phyloP scores from a whole-genome alignment of 1,284 basidiomycete species.

The Vanrija humicola region DNA sequence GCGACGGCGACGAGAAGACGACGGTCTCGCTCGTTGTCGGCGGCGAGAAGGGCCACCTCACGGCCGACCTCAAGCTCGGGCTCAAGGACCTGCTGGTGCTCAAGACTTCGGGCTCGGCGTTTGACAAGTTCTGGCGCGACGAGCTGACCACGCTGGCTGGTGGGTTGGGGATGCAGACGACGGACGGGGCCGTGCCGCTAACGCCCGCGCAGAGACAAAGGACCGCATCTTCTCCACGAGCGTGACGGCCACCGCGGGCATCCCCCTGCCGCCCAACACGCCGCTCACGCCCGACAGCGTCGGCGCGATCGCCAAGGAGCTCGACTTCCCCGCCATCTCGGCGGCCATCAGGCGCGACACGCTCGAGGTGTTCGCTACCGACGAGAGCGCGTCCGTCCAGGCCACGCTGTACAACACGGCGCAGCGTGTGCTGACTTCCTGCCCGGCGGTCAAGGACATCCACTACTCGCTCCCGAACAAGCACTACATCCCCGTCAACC shows the following conservation, averaged over 20 bases:
- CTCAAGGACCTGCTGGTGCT: constrained; percentile 78
- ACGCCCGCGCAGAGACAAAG: constrained; percentile 7
- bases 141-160: constrained; percentile 78
- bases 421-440: constrained; percentile 64
- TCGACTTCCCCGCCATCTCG: constrained; percentile 59
- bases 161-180: constrained; percentile 21
- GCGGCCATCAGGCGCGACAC: constrained; percentile 62
- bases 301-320: constrained; percentile 55
- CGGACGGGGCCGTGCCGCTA: not conserved
- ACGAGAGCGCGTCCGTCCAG: constrained; percentile 90
- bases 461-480: constrained; percentile 86
- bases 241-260: constrained; percentile 67
- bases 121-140: constrained; percentile 76
- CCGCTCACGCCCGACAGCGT: constrained; percentile 53
- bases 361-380: constrained; percentile 75
- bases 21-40: constrained; percentile 67
- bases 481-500: constrained; percentile 65
- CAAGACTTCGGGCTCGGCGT: constrained; percentile 83
- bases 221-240: constrained; percentile 87
- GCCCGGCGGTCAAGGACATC: constrained; percentile 60
- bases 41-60: constrained; percentile 53
- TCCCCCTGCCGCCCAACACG: constrained; percentile 54
- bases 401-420: constrained; percentile 90
- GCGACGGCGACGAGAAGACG: constrained; percentile 87
- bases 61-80: constrained; percentile 64